phyloP scores from a whole-genome alignment of 257 asterid species.

The Gentiana straminea region DNA sequence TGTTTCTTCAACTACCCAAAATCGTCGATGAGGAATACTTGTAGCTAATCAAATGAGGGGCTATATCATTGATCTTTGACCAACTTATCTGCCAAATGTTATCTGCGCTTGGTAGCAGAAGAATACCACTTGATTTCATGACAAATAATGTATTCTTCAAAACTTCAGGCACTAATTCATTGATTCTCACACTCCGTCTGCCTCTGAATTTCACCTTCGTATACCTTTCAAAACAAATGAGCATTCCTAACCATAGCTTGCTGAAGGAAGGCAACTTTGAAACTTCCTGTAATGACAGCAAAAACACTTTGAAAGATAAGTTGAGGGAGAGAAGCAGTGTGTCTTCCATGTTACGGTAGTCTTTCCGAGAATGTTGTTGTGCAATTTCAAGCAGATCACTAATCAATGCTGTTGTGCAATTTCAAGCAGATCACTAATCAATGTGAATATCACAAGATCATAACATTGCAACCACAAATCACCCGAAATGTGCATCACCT shows the following conservation, averaged over 20 bases:
- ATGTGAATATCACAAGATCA: too few relatives aligned
- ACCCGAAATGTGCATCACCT: too few relatives aligned
- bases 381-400: too few relatives aligned
- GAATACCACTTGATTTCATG: constrained; percentile 64
- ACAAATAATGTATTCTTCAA: constrained; percentile 69
- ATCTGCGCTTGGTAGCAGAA: constrained; percentile 52
- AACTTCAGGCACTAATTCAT: constrained; percentile 82
- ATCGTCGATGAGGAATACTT: constrained; percentile 55
- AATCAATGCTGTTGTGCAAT: too few relatives aligned
- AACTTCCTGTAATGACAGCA: constrained; percentile 48
- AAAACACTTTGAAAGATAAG: too few relatives aligned
- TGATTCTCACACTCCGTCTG: constrained; percentile 64
- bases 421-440: too few relatives aligned
- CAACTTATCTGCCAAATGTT: constrained; percentile 83
- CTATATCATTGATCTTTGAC: constrained; percentile 57
- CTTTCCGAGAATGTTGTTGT: too few relatives aligned
- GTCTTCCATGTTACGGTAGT: too few relatives aligned
- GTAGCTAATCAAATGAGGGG: too few relatives aligned
- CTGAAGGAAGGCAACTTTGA: constrained; percentile 45
- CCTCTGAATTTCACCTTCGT: constrained; percentile 66
- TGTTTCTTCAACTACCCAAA: constrained; percentile 43
- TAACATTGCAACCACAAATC: too few relatives aligned
- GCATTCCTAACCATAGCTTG: constrained; percentile 57
- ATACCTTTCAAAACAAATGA: constrained; percentile 44
- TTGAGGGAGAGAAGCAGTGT: too few relatives aligned